Evolutionary conservation across 371 early-diverging fungal species (phyloP).

Genomic region (Encephalitozoon romaleae): DNA sequence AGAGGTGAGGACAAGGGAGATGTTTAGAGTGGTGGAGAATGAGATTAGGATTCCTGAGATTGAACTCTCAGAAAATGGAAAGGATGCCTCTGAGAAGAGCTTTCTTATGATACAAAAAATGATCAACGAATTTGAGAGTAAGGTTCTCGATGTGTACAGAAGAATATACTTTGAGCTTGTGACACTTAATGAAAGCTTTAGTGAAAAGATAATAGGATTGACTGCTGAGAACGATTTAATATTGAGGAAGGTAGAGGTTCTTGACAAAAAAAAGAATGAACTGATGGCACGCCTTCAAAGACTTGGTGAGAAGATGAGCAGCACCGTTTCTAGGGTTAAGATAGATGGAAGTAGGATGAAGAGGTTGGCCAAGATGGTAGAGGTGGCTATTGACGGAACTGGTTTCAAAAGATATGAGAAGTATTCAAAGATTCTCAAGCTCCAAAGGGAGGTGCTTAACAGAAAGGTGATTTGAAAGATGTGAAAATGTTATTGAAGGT

Average conservation of each 20-base stretch:
- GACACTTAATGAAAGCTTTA: slow-evolving; percentile 14
- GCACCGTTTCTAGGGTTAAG: neutral
- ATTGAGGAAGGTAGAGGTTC: neutral
- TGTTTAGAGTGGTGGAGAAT: neutral
- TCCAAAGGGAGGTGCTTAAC: slow-evolving; percentile 16
- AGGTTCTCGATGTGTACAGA: slow-evolving; percentile 24
- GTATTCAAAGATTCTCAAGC: slow-evolving; percentile 3
- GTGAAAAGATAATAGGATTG: neutral
- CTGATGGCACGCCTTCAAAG: neutral
- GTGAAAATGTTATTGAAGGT: neutral
- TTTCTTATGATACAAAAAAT: slow-evolving; percentile 1
- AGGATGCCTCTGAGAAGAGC: neutral
- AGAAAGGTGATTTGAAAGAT: neutral
- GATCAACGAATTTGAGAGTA: slow-evolving; percentile 12
- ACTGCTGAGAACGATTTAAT: neutral
- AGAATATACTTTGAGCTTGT: slow-evolving; percentile 22
- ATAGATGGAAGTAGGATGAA: slow-evolving; percentile 2
- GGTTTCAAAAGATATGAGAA: neutral
- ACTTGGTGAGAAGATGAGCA: neutral
- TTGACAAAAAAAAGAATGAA: slow-evolving; percentile 1
- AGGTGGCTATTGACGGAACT: neutral
- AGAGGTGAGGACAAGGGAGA: neutral
- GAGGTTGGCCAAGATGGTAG: neutral
- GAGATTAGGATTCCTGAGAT: neutral
- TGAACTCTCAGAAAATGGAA: neutral